These are phyloP conservation scores for Coemansia sp. DNA, from an alignment of 192 early-diverging fungal genomes.

Conservation along the genomic window DNA sequence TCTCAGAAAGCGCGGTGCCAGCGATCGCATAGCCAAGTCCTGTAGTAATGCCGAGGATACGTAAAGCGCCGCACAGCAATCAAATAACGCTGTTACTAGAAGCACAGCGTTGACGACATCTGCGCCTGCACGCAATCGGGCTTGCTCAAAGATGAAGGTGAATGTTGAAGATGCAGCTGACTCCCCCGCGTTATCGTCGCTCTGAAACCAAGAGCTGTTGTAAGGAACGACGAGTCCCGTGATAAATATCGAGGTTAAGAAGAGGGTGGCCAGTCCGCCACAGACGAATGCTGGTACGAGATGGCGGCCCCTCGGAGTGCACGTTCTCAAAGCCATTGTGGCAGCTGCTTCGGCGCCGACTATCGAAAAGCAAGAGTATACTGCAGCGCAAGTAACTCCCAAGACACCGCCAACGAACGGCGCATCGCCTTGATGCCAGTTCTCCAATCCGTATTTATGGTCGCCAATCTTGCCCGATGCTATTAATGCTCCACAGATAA, in stretches of 20 bases:
- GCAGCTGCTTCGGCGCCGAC: constrained; percentile 19
- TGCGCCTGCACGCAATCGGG: constrained; percentile 14
- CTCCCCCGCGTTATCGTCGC: constrained; percentile 1
- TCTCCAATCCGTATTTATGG: constrained; percentile 26
- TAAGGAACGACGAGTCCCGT: constrained; percentile 21
- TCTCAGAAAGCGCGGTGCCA: constrained; percentile 20
- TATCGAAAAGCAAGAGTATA: constrained; percentile 24
- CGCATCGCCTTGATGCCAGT: constrained; percentile 16
- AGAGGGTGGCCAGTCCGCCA: constrained; percentile 5
- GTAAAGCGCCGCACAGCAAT: constrained; percentile 24
- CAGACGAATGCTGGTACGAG: constrained; percentile 13
- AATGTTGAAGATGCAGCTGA: constrained; percentile 12
- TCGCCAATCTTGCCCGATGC: constrained; percentile 27
- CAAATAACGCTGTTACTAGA: constrained; percentile 15
- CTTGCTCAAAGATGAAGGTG: constrained; percentile 23
- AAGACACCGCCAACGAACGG: constrained; percentile 18
- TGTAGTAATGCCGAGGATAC: constrained; percentile 16
- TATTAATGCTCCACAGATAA: constrained; percentile 19
- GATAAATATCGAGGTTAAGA: constrained; percentile 25
- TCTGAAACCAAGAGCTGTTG: constrained; percentile 7
- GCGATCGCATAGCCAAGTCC: constrained; percentile 15
- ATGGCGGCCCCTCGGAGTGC: constrained; percentile 7
- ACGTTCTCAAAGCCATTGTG: constrained; percentile 16
- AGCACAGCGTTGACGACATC: constrained; percentile 25
- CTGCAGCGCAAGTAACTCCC: constrained; percentile 20